Conservation (phyloP, 257 asterid species). For the Agastache rugosa region DNA sequence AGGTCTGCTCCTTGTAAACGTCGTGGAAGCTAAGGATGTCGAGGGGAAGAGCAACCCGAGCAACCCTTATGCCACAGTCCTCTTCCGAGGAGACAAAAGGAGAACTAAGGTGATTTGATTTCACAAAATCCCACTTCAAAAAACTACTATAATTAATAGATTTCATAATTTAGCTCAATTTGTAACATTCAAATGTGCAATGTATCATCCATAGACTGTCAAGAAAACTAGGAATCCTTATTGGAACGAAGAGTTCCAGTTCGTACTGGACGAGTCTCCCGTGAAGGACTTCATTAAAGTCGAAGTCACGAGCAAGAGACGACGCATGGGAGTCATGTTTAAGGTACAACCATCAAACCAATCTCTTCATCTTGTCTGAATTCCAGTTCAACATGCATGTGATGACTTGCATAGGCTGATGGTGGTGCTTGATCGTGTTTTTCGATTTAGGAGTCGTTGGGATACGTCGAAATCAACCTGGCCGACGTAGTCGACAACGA, state of each 20-base stretch:
- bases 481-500: constrained; percentile 73
- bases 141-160: too few species aligned
- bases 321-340: constrained; percentile 51
- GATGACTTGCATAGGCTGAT: not conserved
- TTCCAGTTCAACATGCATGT: not conserved
- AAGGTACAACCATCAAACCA: constrained; percentile 51
- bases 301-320: constrained; percentile 65
- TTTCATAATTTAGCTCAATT: not conserved
- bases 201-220: constrained; percentile 44
- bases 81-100: constrained; percentile 67
- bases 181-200: not conserved
- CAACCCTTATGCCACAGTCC: constrained; percentile 63
- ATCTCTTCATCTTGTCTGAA: not conserved
- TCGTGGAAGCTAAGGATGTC: constrained; percentile 63
- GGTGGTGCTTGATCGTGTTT: not conserved
- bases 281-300: constrained; percentile 61
- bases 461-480: constrained; percentile 72
- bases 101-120: constrained; percentile 65
- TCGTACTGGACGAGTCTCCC: constrained; percentile 77
- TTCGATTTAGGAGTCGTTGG: constrained; percentile 63
- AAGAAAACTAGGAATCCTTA: constrained; percentile 66
- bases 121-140: not conserved
- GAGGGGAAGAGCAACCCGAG: constrained; percentile 65
- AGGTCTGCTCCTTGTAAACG: constrained; percentile 67
- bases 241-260: constrained; percentile 87